Conservation (phyloP, 208 protist species). For the Acanthamoeba polyphaga region DNA sequence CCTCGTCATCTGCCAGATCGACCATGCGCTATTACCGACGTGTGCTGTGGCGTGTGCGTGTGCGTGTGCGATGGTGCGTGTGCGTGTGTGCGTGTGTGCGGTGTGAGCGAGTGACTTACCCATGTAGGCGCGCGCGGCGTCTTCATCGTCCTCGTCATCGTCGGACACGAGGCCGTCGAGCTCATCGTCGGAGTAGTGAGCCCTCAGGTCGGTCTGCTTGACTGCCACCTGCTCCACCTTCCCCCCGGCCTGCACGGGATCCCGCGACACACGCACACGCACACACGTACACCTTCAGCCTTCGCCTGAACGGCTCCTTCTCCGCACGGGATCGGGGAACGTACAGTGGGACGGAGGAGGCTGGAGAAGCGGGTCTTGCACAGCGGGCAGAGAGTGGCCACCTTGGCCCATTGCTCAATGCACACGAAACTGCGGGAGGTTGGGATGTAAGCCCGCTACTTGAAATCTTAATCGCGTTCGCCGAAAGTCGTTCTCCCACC, state of each 20-base stretch:
- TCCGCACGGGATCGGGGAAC: background rate
- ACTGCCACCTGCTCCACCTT: background rate
- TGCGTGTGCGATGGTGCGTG: background rate
- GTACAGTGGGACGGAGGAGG: slow-evolving; percentile 6
- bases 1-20: background rate
- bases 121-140: background rate
- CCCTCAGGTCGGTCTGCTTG: background rate
- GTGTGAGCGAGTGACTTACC: background rate
- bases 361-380: slow-evolving; percentile 38
- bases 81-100: background rate
- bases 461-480: background rate
- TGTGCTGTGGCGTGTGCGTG: background rate
- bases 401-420: slow-evolving; percentile 15
- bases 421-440: background rate
- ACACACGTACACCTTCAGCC: no score
- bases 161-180: background rate
- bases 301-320: background rate
- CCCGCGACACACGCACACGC: background rate
- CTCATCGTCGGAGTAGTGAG: background rate
- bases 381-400: background rate
- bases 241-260: background rate
- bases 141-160: background rate
- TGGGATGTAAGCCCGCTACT: background rate
- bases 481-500: no score
- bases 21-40: background rate